A percentile compares a stretch with the other conserved stretches of the same genome.
Conservation (phyloP, 148 eudicot species). For the Heliamphora exappendiculata region DNA sequence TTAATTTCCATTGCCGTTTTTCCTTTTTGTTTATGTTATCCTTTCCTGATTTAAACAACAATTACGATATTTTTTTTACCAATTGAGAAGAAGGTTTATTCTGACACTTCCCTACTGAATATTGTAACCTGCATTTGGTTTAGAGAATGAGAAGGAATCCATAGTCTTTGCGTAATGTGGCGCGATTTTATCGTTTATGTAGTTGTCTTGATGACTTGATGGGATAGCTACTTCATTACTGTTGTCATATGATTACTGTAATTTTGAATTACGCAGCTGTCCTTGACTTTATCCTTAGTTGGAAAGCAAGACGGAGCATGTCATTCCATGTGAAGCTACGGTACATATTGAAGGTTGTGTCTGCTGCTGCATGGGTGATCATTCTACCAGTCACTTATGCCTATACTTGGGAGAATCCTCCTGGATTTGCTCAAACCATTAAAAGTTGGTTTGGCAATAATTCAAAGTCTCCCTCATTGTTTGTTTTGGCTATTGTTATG, state of each 20-base stretch:
- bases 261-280: conserved; percentile 46
- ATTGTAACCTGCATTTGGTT: background rate
- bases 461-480: conserved; percentile 68
- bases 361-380: conserved; percentile 98
- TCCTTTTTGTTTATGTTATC: background rate
- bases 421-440: conserved; percentile 87
- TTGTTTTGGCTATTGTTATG: conserved; percentile 71
- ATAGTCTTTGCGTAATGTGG: background rate
- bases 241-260: background rate
- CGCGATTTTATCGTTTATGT: background rate
- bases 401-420: conserved; percentile 74
- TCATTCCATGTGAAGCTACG: conserved; percentile 84
- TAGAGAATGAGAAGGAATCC: background rate
- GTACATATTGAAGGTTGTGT: conserved; percentile 75
- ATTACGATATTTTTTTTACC: background rate
- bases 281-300: conserved; percentile 81
- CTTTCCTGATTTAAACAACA: background rate
- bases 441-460: conserved; percentile 86
- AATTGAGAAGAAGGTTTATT: background rate
- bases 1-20: too few species aligned
- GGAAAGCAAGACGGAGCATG: conserved; percentile 89
- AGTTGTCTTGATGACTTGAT: background rate
- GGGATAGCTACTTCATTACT: background rate
- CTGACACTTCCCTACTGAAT: background rate
- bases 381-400: conserved; percentile 90